Evolutionary conservation across 116 monocot species (phyloP).

Genomic region (Dioscorea cayenensis): DNA sequence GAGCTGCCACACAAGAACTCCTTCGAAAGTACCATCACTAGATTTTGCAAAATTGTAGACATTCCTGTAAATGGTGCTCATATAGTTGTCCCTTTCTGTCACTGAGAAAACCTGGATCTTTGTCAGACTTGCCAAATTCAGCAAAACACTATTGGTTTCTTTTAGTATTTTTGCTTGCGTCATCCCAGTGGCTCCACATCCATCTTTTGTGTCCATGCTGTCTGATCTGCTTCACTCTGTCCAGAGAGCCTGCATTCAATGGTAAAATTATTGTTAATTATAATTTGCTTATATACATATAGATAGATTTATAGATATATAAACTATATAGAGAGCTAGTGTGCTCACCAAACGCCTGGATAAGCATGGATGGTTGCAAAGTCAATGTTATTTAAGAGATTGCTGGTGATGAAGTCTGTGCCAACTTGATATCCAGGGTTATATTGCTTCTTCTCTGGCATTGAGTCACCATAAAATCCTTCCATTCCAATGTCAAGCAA

Average conservation of each 20-base stretch:
- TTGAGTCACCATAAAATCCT: constrained; percentile 61
- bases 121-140: constrained; percentile 56
- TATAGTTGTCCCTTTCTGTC: constrained; percentile 21
- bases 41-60: constrained; percentile 35
- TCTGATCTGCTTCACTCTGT: constrained; percentile 23
- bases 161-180: constrained; percentile 22
- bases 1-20: constrained; percentile 61
- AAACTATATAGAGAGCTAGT: no score
- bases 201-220: constrained; percentile 24
- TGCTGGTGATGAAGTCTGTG: constrained; percentile 44
- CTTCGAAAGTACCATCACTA: constrained; percentile 30
- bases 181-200: constrained; percentile 56
- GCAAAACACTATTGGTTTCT: constrained; percentile 53
- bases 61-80: constrained; percentile 18
- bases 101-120: constrained; percentile 33
- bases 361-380: constrained; percentile 45
- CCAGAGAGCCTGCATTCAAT: constrained; percentile 27
- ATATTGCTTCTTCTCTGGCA: constrained; percentile 48
- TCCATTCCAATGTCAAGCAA: constrained; percentile 63
- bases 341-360: constrained; percentile 29
- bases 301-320: neutral
- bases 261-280: neutral
- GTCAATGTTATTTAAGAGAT: constrained; percentile 34
- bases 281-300: neutral
- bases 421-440: constrained; percentile 61